These are phyloP conservation scores for Teratosphaeriaceae sp. DNA, from an alignment of 2,329 filamentous ascomycete genomes.

Conservation along the genomic window DNA sequence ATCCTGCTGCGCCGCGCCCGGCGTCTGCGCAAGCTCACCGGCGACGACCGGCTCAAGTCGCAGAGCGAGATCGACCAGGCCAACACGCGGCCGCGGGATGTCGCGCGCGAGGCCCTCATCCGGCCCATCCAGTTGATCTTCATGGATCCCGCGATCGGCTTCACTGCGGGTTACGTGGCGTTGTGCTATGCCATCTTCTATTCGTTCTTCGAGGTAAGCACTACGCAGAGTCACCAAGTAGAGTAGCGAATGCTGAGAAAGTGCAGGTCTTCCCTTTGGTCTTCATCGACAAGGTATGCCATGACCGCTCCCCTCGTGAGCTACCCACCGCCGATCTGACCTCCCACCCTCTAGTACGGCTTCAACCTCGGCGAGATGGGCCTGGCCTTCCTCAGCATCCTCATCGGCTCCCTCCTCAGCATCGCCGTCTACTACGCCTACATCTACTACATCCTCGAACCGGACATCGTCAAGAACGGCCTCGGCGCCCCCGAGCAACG, in stretches of 20 bases:
- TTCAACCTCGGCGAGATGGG: slow-evolving; percentile 32
- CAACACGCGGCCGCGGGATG: slow-evolving; percentile 42
- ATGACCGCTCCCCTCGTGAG: no score
- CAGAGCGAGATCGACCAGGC: slow-evolving; percentile 59
- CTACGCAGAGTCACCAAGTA: no score
- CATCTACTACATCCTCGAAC: slow-evolving; percentile 22
- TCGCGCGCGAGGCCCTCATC: slow-evolving; percentile 52
- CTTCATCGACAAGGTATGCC: no score
- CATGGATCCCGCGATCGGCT: slow-evolving; percentile 25
- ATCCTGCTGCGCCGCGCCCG: slow-evolving; percentile 56
- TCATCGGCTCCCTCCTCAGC: slow-evolving; percentile 23
- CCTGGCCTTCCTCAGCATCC: slow-evolving; percentile 29
- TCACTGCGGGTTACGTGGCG: slow-evolving; percentile 27
- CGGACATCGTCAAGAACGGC: slow-evolving; percentile 17
- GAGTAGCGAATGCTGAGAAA: no score
- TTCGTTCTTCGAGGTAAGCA: slow-evolving; percentile 24
- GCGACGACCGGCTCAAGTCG: slow-evolving; percentile 49
- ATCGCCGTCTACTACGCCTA: slow-evolving; percentile 22
- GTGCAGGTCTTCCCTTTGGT: slow-evolving; percentile 33
- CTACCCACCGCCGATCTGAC: no score
- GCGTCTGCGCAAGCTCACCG: slow-evolving; percentile 56
- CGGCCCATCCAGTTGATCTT: slow-evolving; percentile 26
- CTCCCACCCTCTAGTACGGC: slow-evolving; percentile 34
- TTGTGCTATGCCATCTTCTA: slow-evolving; percentile 31
- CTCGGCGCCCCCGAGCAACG: slow-evolving; percentile 21